phyloP scores from a whole-genome alignment of 2,329 filamentous ascomycete genomes.

The Eutypella sp. region DNA sequence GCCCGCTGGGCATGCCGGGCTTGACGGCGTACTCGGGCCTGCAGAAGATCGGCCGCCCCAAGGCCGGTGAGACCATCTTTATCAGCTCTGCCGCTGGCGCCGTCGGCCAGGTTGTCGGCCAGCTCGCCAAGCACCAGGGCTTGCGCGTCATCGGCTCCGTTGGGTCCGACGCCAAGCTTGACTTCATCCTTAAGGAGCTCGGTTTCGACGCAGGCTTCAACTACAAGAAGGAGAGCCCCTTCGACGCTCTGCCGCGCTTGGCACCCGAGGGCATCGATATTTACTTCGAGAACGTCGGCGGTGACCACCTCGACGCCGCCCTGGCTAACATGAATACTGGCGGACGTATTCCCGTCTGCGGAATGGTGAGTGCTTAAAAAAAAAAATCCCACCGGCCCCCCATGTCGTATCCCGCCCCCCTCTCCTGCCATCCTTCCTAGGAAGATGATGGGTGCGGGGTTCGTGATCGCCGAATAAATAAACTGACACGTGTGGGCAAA shows the following conservation, averaged over 20 bases:
- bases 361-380: slow-evolving; percentile 49
- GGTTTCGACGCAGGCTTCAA: slow-evolving; percentile 72
- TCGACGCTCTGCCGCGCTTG: slow-evolving; percentile 58
- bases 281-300: slow-evolving; percentile 78
- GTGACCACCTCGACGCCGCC: slow-evolving; percentile 61
- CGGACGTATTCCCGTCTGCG: slow-evolving; percentile 59
- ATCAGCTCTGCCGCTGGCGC: slow-evolving; percentile 70
- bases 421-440: slow-evolving; percentile 7
- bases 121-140: slow-evolving; percentile 72
- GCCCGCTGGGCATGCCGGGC: slow-evolving; percentile 71
- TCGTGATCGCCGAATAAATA: background rate
- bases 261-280: slow-evolving; percentile 72
- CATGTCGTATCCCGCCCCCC: background rate
- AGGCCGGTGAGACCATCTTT: slow-evolving; percentile 74
- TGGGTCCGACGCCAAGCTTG: slow-evolving; percentile 69
- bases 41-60: slow-evolving; percentile 69
- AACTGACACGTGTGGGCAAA: slow-evolving; percentile 19
- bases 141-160: slow-evolving; percentile 70
- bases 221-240: slow-evolving; percentile 70
- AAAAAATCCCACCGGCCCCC: no score
- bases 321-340: slow-evolving; percentile 57
- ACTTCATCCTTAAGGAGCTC: slow-evolving; percentile 65
- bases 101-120: slow-evolving; percentile 70
- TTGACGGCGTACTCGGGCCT: slow-evolving; percentile 70
- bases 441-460: slow-evolving; percentile 8